phyloP scores from a whole-genome alignment of 2,329 filamentous ascomycete species.

The Macrophomina tecta region DNA sequence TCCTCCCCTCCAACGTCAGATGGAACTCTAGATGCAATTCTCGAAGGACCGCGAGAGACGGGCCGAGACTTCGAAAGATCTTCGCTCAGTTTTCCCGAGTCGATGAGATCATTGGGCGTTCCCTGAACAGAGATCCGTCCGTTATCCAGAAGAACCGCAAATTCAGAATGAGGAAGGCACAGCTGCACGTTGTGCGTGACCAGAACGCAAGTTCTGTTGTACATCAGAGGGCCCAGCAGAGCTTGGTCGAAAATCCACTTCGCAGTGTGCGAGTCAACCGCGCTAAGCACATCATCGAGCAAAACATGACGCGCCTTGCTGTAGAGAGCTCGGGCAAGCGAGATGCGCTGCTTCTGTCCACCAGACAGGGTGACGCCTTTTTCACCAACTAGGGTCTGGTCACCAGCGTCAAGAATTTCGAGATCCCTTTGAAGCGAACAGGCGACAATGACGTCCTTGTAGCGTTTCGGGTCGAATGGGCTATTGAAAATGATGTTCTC shows the following conservation, averaged over 20 bases:
- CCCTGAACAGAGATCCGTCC: slow-evolving; percentile 80
- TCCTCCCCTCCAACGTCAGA: slow-evolving; percentile 73
- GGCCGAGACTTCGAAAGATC: slow-evolving; percentile 79
- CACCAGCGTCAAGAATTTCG: slow-evolving; percentile 88
- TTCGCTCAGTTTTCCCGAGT: slow-evolving; percentile 86
- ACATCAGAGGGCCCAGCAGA: slow-evolving; percentile 87
- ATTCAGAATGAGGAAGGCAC: slow-evolving; percentile 79
- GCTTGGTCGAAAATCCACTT: slow-evolving; percentile 98
- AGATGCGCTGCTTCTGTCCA: slow-evolving; percentile 97
- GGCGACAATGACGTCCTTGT: slow-evolving; percentile 85
- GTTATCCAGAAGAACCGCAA: slow-evolving; percentile 86
- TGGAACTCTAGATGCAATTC: slow-evolving; percentile 76
- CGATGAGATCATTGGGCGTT: slow-evolving; percentile 76
- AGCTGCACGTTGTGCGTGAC: slow-evolving; percentile 96
- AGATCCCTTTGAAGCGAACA: slow-evolving; percentile 92
- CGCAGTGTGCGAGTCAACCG: slow-evolving; percentile 95
- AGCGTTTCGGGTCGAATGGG: slow-evolving; percentile 79
- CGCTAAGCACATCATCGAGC: slow-evolving; percentile 93
- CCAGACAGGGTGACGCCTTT: slow-evolving; percentile 97
- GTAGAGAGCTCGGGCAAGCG: slow-evolving; percentile 94
- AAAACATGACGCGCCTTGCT: slow-evolving; percentile 90
- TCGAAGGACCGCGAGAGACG: slow-evolving; percentile 72
- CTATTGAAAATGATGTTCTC: slow-evolving; percentile 95
- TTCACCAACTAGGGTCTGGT: slow-evolving; percentile 92
- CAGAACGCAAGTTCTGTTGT: slow-evolving; percentile 85